Conservation (phyloP, 192 early-diverging fungal genomes). For the Diversispora epigaea region DNA sequence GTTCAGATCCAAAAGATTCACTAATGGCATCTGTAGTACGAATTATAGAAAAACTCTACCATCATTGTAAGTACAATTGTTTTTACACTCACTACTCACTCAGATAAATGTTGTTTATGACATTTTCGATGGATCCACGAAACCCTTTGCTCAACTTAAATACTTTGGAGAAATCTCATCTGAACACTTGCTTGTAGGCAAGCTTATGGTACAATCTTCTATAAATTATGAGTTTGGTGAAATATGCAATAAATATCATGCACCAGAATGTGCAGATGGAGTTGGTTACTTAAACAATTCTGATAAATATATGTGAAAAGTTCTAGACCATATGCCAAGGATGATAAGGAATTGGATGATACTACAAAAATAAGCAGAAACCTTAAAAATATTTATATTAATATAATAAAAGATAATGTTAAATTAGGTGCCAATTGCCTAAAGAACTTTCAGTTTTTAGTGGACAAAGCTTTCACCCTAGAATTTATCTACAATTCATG, state of each 20-base stretch:
- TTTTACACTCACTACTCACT: neutral
- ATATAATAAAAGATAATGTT: slow-evolving; percentile 29
- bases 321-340: slow-evolving; percentile 11
- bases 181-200: slow-evolving; percentile 26
- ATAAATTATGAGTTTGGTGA: slow-evolving; percentile 28
- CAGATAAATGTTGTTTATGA: neutral
- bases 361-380: slow-evolving; percentile 27
- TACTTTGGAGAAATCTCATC: slow-evolving; percentile 29
- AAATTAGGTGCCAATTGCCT: slow-evolving; percentile 20
- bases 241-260: slow-evolving; percentile 26
- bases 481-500: slow-evolving; percentile 28
- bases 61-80: slow-evolving; percentile 26
- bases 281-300: slow-evolving; percentile 20
- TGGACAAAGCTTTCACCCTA: slow-evolving; percentile 31
- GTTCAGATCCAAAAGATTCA: slow-evolving; percentile 15
- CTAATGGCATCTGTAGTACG: slow-evolving; percentile 14
- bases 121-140: slow-evolving; percentile 11
- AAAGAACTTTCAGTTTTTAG: slow-evolving; percentile 31
- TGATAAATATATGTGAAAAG: slow-evolving; percentile 33
- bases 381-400: slow-evolving; percentile 29
- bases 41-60: slow-evolving; percentile 25
- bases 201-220: slow-evolving; percentile 21
- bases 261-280: slow-evolving; percentile 25
- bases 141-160: slow-evolving; percentile 23
- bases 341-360: slow-evolving; percentile 24